phyloP scores from a whole-genome alignment of 2,329 filamentous ascomycete genomes.

The Knufia fluminis region DNA sequence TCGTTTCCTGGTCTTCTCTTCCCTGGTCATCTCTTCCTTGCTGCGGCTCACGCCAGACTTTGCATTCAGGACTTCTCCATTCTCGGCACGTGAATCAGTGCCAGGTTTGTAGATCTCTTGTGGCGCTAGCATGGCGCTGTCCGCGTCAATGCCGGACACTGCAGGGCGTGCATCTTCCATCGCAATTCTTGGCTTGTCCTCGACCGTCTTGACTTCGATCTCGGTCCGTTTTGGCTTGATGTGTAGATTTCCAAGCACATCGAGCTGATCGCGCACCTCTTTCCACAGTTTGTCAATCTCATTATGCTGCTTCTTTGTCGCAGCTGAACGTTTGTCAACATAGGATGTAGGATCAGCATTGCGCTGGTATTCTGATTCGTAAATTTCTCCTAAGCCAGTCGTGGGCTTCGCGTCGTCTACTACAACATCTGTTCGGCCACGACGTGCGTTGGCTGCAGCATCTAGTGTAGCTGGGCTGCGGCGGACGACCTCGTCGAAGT shows the following conservation, averaged over 20 bases:
- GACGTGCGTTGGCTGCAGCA: slow-evolving; percentile 51
- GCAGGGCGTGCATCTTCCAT: slow-evolving; percentile 95
- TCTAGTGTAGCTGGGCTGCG: slow-evolving; percentile 67
- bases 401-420: slow-evolving; percentile 81
- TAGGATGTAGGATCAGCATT: slow-evolving; percentile 67
- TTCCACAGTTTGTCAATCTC: slow-evolving; percentile 80
- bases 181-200: slow-evolving; percentile 79
- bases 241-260: slow-evolving; percentile 85
- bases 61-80: slow-evolving; percentile 13
- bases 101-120: slow-evolving; percentile 89
- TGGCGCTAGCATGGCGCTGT: slow-evolving; percentile 66
- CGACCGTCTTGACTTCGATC: slow-evolving; percentile 73
- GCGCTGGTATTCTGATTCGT: slow-evolving; percentile 84
- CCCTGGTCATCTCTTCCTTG: slow-evolving; percentile 75
- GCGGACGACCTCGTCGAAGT: slow-evolving; percentile 85
- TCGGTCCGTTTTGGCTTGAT: slow-evolving; percentile 84
- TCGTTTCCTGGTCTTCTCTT: slow-evolving; percentile 69
- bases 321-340: slow-evolving; percentile 72
- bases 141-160: slow-evolving; percentile 57
- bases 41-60: slow-evolving; percentile 49
- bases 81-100: slow-evolving; percentile 28
- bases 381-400: slow-evolving; percentile 81
- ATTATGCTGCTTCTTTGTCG: slow-evolving; percentile 68
- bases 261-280: slow-evolving; percentile 68
- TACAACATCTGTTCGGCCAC: slow-evolving; percentile 57